Conservation (phyloP, 345 rosid species). For the Moricandia arvensis region DNA sequence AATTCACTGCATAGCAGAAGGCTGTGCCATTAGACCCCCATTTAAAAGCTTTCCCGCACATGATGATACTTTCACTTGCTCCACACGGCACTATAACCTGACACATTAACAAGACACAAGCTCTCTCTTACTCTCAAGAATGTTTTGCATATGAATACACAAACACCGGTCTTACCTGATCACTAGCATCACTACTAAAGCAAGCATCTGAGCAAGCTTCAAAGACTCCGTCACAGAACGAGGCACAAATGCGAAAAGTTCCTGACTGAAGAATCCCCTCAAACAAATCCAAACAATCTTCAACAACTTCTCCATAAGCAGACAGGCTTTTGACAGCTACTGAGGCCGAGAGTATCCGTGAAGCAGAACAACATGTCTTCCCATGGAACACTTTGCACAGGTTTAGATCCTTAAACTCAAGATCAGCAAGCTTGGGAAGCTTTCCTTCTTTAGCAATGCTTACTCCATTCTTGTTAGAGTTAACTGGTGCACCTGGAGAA, state of each 20-base stretch:
- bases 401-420: slow-evolving; percentile 59
- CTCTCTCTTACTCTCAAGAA: background rate
- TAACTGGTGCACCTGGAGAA: slow-evolving; percentile 27
- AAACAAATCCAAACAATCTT: slow-evolving; percentile 73
- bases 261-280: slow-evolving; percentile 48
- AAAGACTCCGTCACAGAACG: slow-evolving; percentile 67
- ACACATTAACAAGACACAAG: background rate
- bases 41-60: slow-evolving; percentile 63
- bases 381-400: slow-evolving; percentile 68
- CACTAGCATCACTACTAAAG: slow-evolving; percentile 54
- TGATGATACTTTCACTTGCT: slow-evolving; percentile 49
- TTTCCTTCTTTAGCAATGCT: slow-evolving; percentile 75
- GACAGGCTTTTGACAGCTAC: slow-evolving; percentile 56
- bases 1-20: slow-evolving; percentile 48
- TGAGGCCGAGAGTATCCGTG: slow-evolving; percentile 72
- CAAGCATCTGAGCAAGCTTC: slow-evolving; percentile 72
- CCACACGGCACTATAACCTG: slow-evolving; percentile 81
- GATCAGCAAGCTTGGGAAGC: slow-evolving; percentile 51
- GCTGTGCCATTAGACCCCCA: slow-evolving; percentile 80
- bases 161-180: slow-evolving; percentile 44
- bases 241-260: slow-evolving; percentile 58
- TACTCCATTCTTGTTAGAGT: slow-evolving; percentile 35
- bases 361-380: slow-evolving; percentile 64
- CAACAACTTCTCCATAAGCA: slow-evolving; percentile 59
- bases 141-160: background rate